phyloP scores from a whole-genome alignment of 495 filamentous ascomycete species.

The Podospora anserina region DNA sequence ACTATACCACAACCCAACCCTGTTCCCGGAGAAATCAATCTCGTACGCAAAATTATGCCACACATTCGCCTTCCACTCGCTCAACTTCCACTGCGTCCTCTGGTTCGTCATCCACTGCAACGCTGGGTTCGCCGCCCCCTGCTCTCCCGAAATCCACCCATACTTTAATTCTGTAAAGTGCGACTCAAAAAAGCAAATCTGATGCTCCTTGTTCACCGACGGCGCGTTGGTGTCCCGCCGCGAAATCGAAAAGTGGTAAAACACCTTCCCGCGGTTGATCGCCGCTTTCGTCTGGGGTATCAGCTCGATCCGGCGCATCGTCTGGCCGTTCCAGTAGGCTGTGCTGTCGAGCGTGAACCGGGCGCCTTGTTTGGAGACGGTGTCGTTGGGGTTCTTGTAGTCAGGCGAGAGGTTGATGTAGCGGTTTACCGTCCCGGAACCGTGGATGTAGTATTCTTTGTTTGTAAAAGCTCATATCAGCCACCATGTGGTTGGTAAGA shows the following conservation, averaged over 20 bases:
- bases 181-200: conserved; percentile 72
- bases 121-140: conserved; percentile 49
- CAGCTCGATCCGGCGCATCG: conserved; percentile 56
- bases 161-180: conserved; percentile 77
- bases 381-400: conserved; percentile 68
- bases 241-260: conserved; percentile 69
- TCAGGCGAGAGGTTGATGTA: conserved; percentile 55
- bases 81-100: conserved; percentile 41
- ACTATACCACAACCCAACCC: conserved; percentile 67
- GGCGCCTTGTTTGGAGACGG: conserved; percentile 57
- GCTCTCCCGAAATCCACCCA: conserved; percentile 61
- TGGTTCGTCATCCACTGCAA: conserved; percentile 47
- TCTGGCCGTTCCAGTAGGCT: conserved; percentile 57
- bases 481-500: not conserved
- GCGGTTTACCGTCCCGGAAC: conserved; percentile 47
- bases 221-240: conserved; percentile 58
- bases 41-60: conserved; percentile 74
- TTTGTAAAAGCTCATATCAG: not conserved
- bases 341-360: conserved; percentile 67
- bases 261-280: conserved; percentile 60
- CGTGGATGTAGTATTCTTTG: conserved; percentile 67
- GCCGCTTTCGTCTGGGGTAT: conserved; percentile 66
- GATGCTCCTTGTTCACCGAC: conserved; percentile 60
- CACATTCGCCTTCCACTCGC: conserved; percentile 49
- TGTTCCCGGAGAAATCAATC: conserved; percentile 56